These are phyloP conservation scores for Calonectria montana DNA, from an alignment of 2,329 filamentous ascomycete species.

Conservation along the genomic window DNA sequence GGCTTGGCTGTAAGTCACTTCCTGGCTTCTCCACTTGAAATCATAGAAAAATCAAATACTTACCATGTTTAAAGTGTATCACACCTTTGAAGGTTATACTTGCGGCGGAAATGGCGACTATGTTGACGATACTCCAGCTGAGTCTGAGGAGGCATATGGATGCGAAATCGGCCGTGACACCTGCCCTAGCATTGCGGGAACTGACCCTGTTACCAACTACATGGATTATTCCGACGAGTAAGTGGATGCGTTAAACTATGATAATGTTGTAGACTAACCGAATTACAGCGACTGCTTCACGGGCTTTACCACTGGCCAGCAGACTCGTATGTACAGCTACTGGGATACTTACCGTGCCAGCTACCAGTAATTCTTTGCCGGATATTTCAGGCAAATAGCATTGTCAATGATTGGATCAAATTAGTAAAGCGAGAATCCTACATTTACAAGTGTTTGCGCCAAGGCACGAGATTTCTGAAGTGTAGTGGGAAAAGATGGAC, in stretches of 20 bases:
- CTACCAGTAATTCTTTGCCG: constrained; percentile 3
- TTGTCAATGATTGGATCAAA: background rate
- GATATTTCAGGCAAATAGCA: background rate
- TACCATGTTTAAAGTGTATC: constrained; percentile 42
- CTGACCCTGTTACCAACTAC: constrained; percentile 51
- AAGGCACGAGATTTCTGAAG: background rate
- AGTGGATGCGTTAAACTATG: background rate
- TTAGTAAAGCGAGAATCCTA: background rate
- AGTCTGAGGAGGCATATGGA: constrained; percentile 46
- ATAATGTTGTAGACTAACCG: background rate
- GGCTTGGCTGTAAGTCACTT: constrained; percentile 48
- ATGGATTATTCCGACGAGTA: constrained; percentile 57
- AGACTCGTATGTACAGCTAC: constrained; percentile 35
- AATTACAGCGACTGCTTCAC: constrained; percentile 34
- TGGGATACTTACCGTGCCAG: constrained; percentile 33
- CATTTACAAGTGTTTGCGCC: background rate
- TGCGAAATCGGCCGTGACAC: constrained; percentile 50
- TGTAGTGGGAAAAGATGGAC: background rate
- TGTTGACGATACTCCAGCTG: constrained; percentile 54
- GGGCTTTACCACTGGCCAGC: constrained; percentile 37
- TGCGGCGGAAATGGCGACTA: constrained; percentile 51
- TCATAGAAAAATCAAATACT: background rate
- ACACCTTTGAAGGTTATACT: constrained; percentile 52
- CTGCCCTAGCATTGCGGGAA: constrained; percentile 46
- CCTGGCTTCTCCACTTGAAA: background rate